Conservation (phyloP, 768 basidiomycete genomes). For the Scleroderma bovista region DNA sequence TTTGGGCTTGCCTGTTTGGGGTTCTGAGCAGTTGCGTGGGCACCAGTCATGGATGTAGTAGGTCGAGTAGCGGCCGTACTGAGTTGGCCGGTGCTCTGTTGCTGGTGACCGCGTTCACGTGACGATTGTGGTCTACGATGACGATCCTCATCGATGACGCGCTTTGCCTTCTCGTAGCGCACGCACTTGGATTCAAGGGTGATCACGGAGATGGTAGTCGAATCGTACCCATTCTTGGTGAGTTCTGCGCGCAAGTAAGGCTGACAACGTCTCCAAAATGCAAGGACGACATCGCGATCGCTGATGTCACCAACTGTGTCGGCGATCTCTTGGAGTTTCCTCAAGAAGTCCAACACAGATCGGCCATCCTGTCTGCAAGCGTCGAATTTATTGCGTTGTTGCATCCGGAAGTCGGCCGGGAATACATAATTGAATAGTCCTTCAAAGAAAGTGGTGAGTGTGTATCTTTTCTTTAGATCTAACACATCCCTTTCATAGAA, state of each 20-base stretch:
- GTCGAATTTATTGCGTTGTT: slow-evolving; percentile 10
- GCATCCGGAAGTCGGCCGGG: slow-evolving; percentile 10
- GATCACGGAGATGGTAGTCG: neutral
- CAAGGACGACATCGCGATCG: slow-evolving; percentile 1
- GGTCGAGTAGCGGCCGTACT: neutral
- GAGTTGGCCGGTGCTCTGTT: neutral
- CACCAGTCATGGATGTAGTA: neutral
- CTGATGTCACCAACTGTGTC: slow-evolving; percentile 10
- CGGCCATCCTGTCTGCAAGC: slow-evolving; percentile 4
- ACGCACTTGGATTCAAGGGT: neutral
- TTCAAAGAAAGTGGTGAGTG: slow-evolving; percentile 5
- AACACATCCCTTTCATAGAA: slow-evolving; percentile 9
- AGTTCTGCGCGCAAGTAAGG: slow-evolving; percentile 3
- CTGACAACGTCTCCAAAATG: slow-evolving; percentile 10
- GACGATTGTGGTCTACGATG: neutral
- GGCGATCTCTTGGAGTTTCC: slow-evolving; percentile 2
- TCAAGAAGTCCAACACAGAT: slow-evolving; percentile 6
- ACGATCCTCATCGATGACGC: neutral
- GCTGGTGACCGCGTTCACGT: neutral
- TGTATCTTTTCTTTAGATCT: slow-evolving; percentile 4
- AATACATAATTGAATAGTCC: slow-evolving; percentile 10
- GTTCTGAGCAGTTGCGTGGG: slow-evolving; percentile 32
- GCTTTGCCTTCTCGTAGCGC: neutral
- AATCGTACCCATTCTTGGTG: slow-evolving; percentile 7
- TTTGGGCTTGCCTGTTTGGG: neutral